These are phyloP conservation scores for Tetrahymena thermophila DNA, from an alignment of 73 alveolate genomes.

Conservation along the genomic window DNA sequence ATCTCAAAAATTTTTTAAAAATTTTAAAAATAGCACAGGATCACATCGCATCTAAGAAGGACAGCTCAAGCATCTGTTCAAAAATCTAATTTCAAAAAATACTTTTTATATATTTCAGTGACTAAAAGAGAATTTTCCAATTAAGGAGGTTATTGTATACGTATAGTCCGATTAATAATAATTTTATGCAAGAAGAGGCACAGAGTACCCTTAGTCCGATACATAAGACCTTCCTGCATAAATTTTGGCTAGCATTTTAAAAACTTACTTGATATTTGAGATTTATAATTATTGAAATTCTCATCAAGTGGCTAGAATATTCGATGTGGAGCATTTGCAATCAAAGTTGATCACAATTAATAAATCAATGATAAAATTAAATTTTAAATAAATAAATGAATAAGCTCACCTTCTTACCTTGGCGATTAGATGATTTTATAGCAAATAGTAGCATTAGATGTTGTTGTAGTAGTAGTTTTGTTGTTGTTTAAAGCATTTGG, in stretches of 20 bases:
- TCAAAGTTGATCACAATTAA: not conserved
- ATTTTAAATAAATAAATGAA: not conserved
- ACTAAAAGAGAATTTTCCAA: not conserved
- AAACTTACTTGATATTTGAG: not conserved
- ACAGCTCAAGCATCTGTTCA: not conserved
- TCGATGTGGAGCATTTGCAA: not conserved
- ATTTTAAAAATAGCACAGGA: not conserved
- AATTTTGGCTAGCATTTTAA: not conserved
- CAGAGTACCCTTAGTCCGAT: not conserved
- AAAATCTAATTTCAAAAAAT: not conserved
- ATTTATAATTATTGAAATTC: not conserved
- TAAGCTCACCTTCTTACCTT: not conserved
- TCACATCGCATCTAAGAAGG: not conserved
- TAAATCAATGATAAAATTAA: not conserved
- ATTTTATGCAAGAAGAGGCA: not conserved
- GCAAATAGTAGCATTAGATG: not conserved
- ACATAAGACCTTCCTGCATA: constrained; percentile 3
- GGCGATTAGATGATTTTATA: not conserved
- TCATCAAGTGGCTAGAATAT: not conserved
- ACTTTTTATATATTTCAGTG: not conserved
- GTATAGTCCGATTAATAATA: not conserved
- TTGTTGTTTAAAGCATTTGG: not conserved
- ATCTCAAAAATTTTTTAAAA: not conserved
- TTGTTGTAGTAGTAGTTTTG: not conserved
- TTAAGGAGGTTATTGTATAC: not conserved